phyloP scores from a whole-genome alignment of 768 basidiomycete genomes.

The Agaricus sinodeliciosus region DNA sequence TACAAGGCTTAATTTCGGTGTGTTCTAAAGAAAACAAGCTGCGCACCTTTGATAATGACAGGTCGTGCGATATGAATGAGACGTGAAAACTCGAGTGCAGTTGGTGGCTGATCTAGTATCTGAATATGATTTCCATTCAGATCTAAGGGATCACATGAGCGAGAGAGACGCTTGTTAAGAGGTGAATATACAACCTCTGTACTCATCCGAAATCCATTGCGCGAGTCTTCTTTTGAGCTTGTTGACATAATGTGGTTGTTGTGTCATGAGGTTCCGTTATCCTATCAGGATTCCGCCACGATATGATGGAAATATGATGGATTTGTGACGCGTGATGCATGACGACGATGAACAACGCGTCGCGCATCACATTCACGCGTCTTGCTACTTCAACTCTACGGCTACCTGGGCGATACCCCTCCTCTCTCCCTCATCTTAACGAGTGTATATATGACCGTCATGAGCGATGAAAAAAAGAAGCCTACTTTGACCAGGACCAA shows the following conservation, averaged over 20 bases:
- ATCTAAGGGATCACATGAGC: constrained; percentile 27
- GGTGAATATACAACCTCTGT: constrained; percentile 26
- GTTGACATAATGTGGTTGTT: not conserved
- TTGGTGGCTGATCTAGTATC: constrained; percentile 48
- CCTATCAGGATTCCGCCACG: not conserved
- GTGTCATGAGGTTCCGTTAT: constrained; percentile 5
- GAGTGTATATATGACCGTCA: not conserved
- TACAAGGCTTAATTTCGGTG: not conserved
- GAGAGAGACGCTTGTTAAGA: not conserved
- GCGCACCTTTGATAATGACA: constrained; percentile 61
- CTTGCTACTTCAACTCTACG: not conserved
- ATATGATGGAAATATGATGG: too few relatives aligned
- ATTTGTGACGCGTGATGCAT: constrained; percentile 7
- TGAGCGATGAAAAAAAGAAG: not conserved
- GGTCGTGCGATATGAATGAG: constrained; percentile 66
- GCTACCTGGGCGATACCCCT: not conserved
- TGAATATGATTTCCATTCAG: constrained; percentile 51
- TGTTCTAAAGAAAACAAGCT: not conserved
- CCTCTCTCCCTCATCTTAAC: not conserved
- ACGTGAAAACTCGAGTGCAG: constrained; percentile 61
- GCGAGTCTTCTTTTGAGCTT: constrained; percentile 1
- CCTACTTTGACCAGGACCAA: not conserved
- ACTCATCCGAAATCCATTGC: constrained; percentile 33
- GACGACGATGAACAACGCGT: constrained; percentile 1
- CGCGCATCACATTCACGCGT: not conserved